Percentiles rank a stretch among this genome's conserved stretches.
phyloP scores from a whole-genome alignment of 1,139 yeast species.

The Sugiyamaella neomexicana region DNA sequence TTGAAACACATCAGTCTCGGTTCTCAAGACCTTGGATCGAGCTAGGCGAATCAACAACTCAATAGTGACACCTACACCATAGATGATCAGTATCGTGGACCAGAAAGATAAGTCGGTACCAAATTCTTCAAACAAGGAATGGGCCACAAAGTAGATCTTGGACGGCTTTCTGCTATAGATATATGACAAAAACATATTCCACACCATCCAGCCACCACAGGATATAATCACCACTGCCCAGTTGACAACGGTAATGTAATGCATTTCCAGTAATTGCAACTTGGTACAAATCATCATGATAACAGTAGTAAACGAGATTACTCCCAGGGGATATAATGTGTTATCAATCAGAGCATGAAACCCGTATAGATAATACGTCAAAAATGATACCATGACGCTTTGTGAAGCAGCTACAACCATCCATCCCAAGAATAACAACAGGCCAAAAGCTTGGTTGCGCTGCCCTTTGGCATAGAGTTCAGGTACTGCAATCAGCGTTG shows the following conservation, averaged over 20 bases:
- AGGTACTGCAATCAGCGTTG: slow-evolving; percentile 88
- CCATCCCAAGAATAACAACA: slow-evolving; percentile 73
- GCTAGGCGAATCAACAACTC: slow-evolving; percentile 65
- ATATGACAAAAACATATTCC: slow-evolving; percentile 77
- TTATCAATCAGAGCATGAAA: slow-evolving; percentile 62
- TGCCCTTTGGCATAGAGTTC: slow-evolving; percentile 83
- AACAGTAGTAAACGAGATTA: slow-evolving; percentile 68
- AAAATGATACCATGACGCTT: slow-evolving; percentile 69
- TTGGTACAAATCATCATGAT: slow-evolving; percentile 73
- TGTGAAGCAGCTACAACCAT: slow-evolving; percentile 73
- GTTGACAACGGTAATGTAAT: slow-evolving; percentile 71
- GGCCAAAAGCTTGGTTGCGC: slow-evolving; percentile 69
- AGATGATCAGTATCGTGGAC: slow-evolving; percentile 65
- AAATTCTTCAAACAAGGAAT: slow-evolving; percentile 66
- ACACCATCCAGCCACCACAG: slow-evolving; percentile 80
- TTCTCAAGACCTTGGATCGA: slow-evolving; percentile 58
- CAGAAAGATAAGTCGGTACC: slow-evolving; percentile 84
- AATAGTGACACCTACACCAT: slow-evolving; percentile 55
- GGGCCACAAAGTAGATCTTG: slow-evolving; percentile 68
- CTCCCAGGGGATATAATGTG: slow-evolving; percentile 79
- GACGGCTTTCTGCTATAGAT: slow-evolving; percentile 60
- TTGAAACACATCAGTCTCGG: slow-evolving; percentile 78
- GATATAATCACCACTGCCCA: slow-evolving; percentile 70
- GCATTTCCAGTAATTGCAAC: slow-evolving; percentile 81
- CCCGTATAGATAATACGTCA: slow-evolving; percentile 69